Evolutionary conservation across 495 filamentous ascomycete species (phyloP).

Genomic region (Xylaria nigripes): DNA sequence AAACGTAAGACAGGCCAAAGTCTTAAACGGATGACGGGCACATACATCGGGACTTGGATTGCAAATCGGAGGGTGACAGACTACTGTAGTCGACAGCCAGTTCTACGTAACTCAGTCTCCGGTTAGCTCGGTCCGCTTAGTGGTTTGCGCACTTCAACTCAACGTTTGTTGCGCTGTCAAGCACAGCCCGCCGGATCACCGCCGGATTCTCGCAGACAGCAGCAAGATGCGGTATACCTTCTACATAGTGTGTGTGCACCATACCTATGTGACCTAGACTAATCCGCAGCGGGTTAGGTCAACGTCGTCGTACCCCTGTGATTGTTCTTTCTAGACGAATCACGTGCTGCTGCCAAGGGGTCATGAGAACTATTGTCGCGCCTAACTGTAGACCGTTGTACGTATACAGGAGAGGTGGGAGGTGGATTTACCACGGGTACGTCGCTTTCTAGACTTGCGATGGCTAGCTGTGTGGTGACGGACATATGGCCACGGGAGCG

Average conservation of each 20-base stretch:
- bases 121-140: constrained; percentile 1
- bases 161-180: not conserved
- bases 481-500: not conserved
- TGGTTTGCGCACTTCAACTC: not conserved
- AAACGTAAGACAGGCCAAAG: not conserved
- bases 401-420: too few relatives aligned
- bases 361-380: not conserved
- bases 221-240: constrained; percentile 5
- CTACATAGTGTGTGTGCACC: not conserved
- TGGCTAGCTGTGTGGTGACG: not conserved
- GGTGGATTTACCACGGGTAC: not conserved
- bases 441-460: not conserved
- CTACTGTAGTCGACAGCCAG: not conserved
- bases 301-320: not conserved
- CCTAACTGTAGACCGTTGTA: not conserved
- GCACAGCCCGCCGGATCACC: not conserved
- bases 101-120: not conserved
- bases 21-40: not conserved
- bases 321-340: not conserved
- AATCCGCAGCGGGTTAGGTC: not conserved
- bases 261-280: not conserved
- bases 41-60: constrained; percentile 1
- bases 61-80: not conserved
- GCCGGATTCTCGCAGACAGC: constrained; percentile 1
- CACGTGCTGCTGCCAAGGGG: not conserved